phyloP scores from a whole-genome alignment of 108 stramenopile species.

The Nitzschia palea region DNA sequence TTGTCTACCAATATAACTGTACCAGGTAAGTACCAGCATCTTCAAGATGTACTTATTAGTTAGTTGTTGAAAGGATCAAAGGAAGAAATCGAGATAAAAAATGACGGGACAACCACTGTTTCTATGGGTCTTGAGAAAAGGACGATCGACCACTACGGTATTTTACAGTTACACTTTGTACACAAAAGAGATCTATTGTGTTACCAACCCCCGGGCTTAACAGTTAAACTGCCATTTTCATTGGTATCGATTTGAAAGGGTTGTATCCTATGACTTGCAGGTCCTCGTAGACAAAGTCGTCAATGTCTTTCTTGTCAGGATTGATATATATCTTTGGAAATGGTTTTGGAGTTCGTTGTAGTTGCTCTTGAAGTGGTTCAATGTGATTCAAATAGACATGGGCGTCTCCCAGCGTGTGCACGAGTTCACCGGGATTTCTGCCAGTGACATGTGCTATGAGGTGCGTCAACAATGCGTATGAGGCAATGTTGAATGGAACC shows the following conservation, averaged over 20 bases:
- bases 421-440: conserved; percentile 96
- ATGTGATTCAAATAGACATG: conserved; percentile 99
- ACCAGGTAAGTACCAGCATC: too few relatives aligned
- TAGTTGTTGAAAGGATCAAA: too few relatives aligned
- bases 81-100: too few relatives aligned
- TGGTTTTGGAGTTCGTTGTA: conserved; percentile 86
- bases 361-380: conserved; percentile 94
- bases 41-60: too few relatives aligned
- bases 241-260: conserved; percentile 92
- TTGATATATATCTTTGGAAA: conserved; percentile 96
- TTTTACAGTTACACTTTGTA: too few relatives aligned
- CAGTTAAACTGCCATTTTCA: conserved; percentile 99
- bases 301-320: conserved; percentile 77
- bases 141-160: too few relatives aligned
- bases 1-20: too few relatives aligned
- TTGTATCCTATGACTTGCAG: conserved; percentile 94
- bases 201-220: too few relatives aligned
- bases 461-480: conserved; percentile 93
- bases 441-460: conserved; percentile 94
- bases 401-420: conserved; percentile 98
- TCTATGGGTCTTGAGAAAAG: too few relatives aligned
- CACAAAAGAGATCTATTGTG: too few relatives aligned
- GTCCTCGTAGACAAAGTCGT: conserved; percentile 89
- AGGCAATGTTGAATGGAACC: conserved; percentile 99
- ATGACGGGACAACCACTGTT: too few relatives aligned